Evolutionary conservation across 768 basidiomycete species (phyloP).

Genomic region (Pleurotus giganteus): DNA sequence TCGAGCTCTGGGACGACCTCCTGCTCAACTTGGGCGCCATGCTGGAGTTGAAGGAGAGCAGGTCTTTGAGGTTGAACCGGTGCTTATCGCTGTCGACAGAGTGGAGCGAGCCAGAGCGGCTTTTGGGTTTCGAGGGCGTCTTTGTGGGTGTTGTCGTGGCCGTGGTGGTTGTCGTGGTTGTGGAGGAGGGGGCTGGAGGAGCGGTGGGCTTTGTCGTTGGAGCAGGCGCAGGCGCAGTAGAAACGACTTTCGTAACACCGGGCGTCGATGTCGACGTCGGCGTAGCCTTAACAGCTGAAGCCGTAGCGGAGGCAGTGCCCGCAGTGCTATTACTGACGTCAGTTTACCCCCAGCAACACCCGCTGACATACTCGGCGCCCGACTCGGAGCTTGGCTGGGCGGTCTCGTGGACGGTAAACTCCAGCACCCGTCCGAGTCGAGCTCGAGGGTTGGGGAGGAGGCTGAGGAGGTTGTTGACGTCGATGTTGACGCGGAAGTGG

Average conservation of each 20-base stretch:
- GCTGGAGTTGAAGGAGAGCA: slow-evolving; percentile 41
- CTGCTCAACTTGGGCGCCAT: slow-evolving; percentile 74
- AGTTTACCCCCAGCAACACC: slow-evolving; percentile 38
- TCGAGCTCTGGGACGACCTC: slow-evolving; percentile 59
- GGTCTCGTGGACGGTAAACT: slow-evolving; percentile 55
- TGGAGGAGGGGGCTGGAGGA: slow-evolving; percentile 13
- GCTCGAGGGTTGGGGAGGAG: slow-evolving; percentile 51
- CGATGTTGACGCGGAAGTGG: slow-evolving; percentile 15
- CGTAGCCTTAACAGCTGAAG: background rate
- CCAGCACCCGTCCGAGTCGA: slow-evolving; percentile 50
- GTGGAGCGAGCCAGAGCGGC: slow-evolving; percentile 38
- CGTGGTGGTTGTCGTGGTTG: slow-evolving; percentile 26
- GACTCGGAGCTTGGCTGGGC: slow-evolving; percentile 47
- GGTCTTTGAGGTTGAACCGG: slow-evolving; percentile 82
- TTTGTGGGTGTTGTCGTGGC: slow-evolving; percentile 17
- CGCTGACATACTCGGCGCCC: slow-evolving; percentile 49
- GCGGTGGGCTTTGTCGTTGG: slow-evolving; percentile 2
- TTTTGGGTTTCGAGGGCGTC: slow-evolving; percentile 27
- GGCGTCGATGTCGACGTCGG: no score
- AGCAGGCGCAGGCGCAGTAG: background rate
- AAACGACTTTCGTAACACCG: background rate
- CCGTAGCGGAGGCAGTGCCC: slow-evolving; percentile 14
- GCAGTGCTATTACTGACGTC: slow-evolving; percentile 18
- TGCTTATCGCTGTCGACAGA: slow-evolving; percentile 59
- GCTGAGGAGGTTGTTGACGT: slow-evolving; percentile 33